Percentiles rank a stretch among this genome's conserved stretches.
phyloP scores from a whole-genome alignment of 1,284 basidiomycete species.

The Salmacisia buchloeana region DNA sequence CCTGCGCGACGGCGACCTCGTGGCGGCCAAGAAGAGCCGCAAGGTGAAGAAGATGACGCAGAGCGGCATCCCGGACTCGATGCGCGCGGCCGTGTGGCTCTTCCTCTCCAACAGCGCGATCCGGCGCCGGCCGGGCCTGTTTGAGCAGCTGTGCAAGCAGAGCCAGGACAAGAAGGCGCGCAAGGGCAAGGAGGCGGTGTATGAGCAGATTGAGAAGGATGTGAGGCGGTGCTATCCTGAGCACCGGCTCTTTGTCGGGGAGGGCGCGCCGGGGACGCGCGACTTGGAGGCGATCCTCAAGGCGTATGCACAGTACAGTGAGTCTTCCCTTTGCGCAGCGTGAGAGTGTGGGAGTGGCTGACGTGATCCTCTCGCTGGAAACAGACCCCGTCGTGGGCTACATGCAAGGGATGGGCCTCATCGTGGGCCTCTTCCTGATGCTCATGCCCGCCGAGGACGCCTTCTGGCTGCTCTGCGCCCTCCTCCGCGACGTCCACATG shows the following conservation, averaged over 20 bases:
- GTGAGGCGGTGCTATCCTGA: constrained; percentile 42
- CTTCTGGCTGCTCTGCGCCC: constrained; percentile 71
- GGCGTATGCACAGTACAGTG: constrained; percentile 55
- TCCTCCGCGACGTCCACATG: constrained; percentile 61
- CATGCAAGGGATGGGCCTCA: constrained; percentile 63
- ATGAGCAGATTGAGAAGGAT: constrained; percentile 46
- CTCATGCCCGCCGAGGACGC: constrained; percentile 83
- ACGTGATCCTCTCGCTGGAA: background rate
- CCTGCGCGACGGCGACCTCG: constrained; percentile 61
- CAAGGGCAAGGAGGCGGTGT: constrained; percentile 35
- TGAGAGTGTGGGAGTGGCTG: background rate
- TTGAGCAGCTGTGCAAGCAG: constrained; percentile 38
- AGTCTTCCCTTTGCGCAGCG: background rate
- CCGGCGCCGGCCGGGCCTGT: constrained; percentile 36
- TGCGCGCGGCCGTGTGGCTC: constrained; percentile 46
- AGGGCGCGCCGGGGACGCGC: constrained; percentile 34
- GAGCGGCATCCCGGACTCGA: constrained; percentile 64
- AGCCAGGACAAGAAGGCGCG: constrained; percentile 30
- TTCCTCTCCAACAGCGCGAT: constrained; percentile 39
- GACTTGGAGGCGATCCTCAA: constrained; percentile 45
- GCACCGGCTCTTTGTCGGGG: constrained; percentile 38
- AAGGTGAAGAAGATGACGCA: constrained; percentile 77
- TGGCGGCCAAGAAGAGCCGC: constrained; percentile 70
- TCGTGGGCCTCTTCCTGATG: constrained; percentile 72
- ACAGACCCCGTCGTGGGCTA: constrained; percentile 51